Percentiles rank a stretch among this genome's conserved stretches.
Evolutionary conservation across 495 filamentous ascomycete species (phyloP).

Genomic region (Penicillium cataractarum): DNA sequence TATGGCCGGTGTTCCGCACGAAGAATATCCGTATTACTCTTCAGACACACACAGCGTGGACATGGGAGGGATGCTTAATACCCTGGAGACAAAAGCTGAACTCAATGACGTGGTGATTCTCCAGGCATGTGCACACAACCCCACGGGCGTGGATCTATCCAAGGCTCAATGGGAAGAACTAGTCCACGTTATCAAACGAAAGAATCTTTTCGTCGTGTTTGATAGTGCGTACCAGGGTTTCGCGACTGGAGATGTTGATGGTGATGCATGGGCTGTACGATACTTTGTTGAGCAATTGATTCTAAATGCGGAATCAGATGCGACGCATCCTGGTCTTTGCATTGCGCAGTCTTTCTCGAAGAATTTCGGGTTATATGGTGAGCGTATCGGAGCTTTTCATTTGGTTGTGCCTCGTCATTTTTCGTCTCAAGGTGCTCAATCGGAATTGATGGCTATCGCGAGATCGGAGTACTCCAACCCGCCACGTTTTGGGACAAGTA

Average conservation of each 20-base stretch:
- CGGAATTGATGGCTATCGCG: constrained; percentile 21
- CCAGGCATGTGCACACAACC: constrained; percentile 52
- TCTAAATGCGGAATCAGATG: background rate
- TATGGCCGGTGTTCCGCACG: constrained; percentile 10
- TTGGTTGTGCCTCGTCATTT: constrained; percentile 13
- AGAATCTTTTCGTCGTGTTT: constrained; percentile 42
- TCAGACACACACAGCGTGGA: constrained; percentile 2
- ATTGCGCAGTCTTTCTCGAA: constrained; percentile 45
- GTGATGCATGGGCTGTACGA: constrained; percentile 46
- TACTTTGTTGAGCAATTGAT: constrained; percentile 28
- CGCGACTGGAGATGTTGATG: constrained; percentile 40
- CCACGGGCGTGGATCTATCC: constrained; percentile 43
- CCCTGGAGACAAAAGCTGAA: constrained; percentile 2
- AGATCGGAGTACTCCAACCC: constrained; percentile 37
- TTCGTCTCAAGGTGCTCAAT: constrained; percentile 14
- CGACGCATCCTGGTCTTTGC: background rate
- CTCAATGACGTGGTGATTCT: constrained; percentile 38
- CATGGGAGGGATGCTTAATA: constrained; percentile 14
- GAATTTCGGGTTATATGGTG: constrained; percentile 49
- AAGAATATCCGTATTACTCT: constrained; percentile 34
- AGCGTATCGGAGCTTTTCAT: constrained; percentile 42
- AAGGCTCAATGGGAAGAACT: constrained; percentile 41
- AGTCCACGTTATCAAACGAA: constrained; percentile 24
- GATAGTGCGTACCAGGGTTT: constrained; percentile 52
- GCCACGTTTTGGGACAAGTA: constrained; percentile 35